Conservation (phyloP, 495 filamentous ascomycete genomes). For the Trichoderma orchidacearum region DNA sequence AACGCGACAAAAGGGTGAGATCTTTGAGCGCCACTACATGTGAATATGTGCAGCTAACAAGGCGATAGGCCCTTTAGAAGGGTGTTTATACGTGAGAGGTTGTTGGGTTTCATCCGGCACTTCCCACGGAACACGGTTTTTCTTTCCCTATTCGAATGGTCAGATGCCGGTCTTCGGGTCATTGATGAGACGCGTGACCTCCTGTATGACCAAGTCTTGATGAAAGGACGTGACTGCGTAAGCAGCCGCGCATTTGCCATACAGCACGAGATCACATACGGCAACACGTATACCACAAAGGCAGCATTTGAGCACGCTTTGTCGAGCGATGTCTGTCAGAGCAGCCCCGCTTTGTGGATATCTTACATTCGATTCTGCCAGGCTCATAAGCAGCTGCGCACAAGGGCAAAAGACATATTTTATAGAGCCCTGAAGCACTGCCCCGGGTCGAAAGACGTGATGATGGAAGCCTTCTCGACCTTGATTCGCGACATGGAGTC, state of each 20-base stretch:
- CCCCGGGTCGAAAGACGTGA: constrained; percentile 63
- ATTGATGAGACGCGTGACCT: constrained; percentile 57
- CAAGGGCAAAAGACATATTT: constrained; percentile 34
- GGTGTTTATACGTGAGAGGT: constrained; percentile 40
- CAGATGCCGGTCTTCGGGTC: constrained; percentile 52
- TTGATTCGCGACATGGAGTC: constrained; percentile 14
- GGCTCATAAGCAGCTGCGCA: constrained; percentile 9
- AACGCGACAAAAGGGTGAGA: constrained; percentile 42
- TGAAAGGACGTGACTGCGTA: constrained; percentile 26
- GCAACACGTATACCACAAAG: constrained; percentile 46
- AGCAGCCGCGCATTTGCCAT: constrained; percentile 55
- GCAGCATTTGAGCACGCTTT: constrained; percentile 63
- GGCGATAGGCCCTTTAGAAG: constrained; percentile 50
- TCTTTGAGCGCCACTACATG: no score
- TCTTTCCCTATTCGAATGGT: constrained; percentile 55
- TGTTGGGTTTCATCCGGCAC: constrained; percentile 40
- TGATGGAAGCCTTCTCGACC: constrained; percentile 42
- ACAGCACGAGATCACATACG: constrained; percentile 43
- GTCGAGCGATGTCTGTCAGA: constrained; percentile 17
- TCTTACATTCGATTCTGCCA: constrained; percentile 46
- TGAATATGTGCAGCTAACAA: no score
- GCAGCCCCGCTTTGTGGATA: constrained; percentile 46
- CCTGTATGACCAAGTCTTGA: constrained; percentile 32
- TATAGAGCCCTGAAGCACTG: constrained; percentile 58
- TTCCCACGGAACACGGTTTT: constrained; percentile 76